Percentiles rank a stretch among this genome's conserved stretches.
Evolutionary conservation across 2,329 filamentous ascomycete genomes (phyloP).

Genomic region (Neofusicoccum ribis): DNA sequence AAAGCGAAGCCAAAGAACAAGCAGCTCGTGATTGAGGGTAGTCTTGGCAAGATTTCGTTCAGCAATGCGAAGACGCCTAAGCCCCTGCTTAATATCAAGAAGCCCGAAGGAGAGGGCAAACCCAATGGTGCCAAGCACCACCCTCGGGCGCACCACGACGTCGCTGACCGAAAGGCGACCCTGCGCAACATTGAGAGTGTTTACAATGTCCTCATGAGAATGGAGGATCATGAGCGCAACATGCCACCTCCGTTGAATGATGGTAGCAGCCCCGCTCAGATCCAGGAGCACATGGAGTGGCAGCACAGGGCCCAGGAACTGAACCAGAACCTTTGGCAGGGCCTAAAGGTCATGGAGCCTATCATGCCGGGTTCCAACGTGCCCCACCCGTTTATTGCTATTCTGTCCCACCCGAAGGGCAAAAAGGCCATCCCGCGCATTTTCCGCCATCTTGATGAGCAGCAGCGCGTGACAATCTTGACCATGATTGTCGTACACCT

Average conservation of each 20-base stretch:
- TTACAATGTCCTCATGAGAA: constrained; percentile 84
- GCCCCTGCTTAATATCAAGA: constrained; percentile 92
- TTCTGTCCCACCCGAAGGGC: constrained; percentile 91
- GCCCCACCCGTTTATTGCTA: constrained; percentile 90
- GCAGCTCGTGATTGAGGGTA: constrained; percentile 93
- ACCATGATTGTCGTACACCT: constrained; percentile 95
- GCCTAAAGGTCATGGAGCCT: constrained; percentile 89
- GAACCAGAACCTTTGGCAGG: constrained; percentile 78
- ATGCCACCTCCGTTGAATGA: constrained; percentile 69
- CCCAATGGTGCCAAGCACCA: constrained; percentile 49
- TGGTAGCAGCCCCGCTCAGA: constrained; percentile 65
- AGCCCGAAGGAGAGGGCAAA: constrained; percentile 67
- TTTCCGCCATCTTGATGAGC: constrained; percentile 87
- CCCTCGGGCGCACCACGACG: constrained; percentile 54
- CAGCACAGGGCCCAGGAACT: constrained; percentile 68
- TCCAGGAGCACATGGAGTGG: constrained; percentile 79
- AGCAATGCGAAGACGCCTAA: constrained; percentile 98
- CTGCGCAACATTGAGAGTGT: constrained; percentile 85
- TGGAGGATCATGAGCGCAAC: constrained; percentile 88
- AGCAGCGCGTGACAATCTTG: constrained; percentile 90
- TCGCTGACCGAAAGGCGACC: constrained; percentile 77
- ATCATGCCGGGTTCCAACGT: constrained; percentile 63
- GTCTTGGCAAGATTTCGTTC: constrained; percentile 96
- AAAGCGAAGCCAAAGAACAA: constrained; percentile 98
- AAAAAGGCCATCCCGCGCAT: constrained; percentile 95